Percentiles rank a stretch among this genome's conserved stretches.
These are phyloP conservation scores for Leccinum glutinopallens DNA, from an alignment of 1,284 basidiomycete species.

Conservation along the genomic window DNA sequence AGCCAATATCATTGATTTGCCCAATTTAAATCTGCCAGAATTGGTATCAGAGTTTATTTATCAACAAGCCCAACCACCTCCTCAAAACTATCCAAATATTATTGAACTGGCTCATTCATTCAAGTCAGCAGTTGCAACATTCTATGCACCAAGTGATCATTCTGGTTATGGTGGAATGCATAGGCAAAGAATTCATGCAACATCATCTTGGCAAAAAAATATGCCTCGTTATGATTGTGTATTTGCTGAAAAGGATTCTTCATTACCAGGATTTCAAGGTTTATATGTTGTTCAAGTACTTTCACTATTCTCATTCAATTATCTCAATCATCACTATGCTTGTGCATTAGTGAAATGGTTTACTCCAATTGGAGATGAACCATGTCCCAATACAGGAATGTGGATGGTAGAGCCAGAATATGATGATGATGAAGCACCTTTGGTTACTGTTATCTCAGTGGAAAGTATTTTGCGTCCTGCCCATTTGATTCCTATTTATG, in stretches of 20 bases:
- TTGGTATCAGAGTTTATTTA: conserved; percentile 1
- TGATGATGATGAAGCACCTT: background rate
- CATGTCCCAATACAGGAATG: background rate
- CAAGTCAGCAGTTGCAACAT: background rate
- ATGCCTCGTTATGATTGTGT: background rate
- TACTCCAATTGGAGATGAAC: conserved; percentile 1
- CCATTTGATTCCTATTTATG: background rate
- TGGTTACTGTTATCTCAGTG: background rate
- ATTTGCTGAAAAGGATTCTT: background rate
- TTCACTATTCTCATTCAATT: conserved; percentile 1
- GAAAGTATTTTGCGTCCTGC: background rate
- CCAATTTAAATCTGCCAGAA: background rate
- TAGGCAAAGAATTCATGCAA: background rate
- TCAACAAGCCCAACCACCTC: background rate
- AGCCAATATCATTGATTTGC: background rate
- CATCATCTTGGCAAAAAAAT: background rate
- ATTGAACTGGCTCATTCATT: conserved; percentile 1
- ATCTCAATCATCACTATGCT: background rate
- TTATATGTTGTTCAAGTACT: background rate
- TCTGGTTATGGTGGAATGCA: background rate
- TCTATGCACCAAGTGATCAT: conserved; percentile 2
- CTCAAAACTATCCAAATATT: background rate
- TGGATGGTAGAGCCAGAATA: conserved; percentile 3
- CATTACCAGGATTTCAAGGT: conserved; percentile 1
- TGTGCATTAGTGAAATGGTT: conserved; percentile 2